A percentile compares a stretch with the other conserved stretches of the same genome.
These are phyloP conservation scores for Entophlyctis helioformis DNA, from an alignment of 192 early-diverging fungal genomes.

Conservation along the genomic window DNA sequence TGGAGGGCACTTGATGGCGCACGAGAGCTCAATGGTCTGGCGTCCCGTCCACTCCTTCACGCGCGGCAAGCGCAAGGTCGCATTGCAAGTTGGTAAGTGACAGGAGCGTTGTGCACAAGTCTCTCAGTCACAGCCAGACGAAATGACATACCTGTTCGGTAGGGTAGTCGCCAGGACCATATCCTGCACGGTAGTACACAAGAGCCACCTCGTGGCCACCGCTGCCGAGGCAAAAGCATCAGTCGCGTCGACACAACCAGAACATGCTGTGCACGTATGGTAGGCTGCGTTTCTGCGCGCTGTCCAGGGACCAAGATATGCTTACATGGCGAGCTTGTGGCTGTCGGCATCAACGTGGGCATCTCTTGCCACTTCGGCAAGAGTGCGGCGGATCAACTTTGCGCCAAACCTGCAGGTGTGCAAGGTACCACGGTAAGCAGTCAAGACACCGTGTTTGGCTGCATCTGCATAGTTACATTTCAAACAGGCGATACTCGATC, in stretches of 20 bases:
- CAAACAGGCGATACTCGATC: slow-evolving; percentile 68
- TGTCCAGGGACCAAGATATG: no score
- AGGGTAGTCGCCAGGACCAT: slow-evolving; percentile 79
- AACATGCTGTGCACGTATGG: no score
- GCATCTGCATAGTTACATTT: slow-evolving; percentile 19
- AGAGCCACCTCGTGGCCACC: slow-evolving; percentile 68
- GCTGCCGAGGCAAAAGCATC: slow-evolving; percentile 19
- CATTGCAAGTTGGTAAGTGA: neutral
- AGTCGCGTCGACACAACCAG: no score
- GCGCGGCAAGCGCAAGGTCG: no score
- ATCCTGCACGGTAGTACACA: slow-evolving; percentile 83
- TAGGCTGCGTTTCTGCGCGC: no score
- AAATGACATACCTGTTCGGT: slow-evolving; percentile 40
- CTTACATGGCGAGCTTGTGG: slow-evolving; percentile 58
- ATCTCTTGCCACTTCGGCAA: slow-evolving; percentile 55
- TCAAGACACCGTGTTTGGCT: neutral
- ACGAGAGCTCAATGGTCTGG: slow-evolving; percentile 68
- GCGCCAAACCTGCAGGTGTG: no score
- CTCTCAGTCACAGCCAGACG: no score
- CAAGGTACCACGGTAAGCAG: no score
- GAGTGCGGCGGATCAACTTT: slow-evolving; percentile 45
- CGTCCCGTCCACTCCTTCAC: slow-evolving; percentile 83
- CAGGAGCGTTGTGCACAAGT: neutral
- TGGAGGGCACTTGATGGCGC: slow-evolving; percentile 78
- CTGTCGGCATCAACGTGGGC: slow-evolving; percentile 46